phyloP scores from a whole-genome alignment of 78 protist genomes.

The Polysphondylium violaceum region DNA sequence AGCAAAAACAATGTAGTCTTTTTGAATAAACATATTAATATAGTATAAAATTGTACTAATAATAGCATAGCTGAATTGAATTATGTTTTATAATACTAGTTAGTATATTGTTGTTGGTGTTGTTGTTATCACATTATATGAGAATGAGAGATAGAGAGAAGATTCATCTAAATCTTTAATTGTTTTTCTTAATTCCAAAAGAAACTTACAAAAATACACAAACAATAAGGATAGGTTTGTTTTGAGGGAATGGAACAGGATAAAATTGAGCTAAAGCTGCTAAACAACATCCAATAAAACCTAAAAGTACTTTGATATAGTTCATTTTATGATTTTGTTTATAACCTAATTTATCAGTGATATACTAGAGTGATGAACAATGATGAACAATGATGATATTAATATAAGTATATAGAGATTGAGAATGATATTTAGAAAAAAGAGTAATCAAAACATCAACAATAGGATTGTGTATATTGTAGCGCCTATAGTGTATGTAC shows the following conservation, averaged over 20 bases:
- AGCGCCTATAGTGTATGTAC: not conserved
- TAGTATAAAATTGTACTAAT: slow-evolving; percentile 35
- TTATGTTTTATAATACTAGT: not conserved
- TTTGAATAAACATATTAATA: slow-evolving; percentile 62
- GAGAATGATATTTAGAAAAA: too few species aligned
- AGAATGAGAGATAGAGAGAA: not conserved
- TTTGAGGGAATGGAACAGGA: slow-evolving; percentile 75
- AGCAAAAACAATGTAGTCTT: slow-evolving; percentile 47
- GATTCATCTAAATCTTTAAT: not conserved
- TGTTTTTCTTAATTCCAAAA: not conserved
- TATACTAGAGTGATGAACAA: slow-evolving; percentile 2
- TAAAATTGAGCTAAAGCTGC: slow-evolving; percentile 68
- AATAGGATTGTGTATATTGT: too few species aligned
- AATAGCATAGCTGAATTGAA: slow-evolving; percentile 13
- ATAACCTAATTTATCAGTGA: slow-evolving; percentile 12
- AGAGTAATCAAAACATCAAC: too few species aligned
- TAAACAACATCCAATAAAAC: slow-evolving; percentile 51
- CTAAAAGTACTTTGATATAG: slow-evolving; percentile 39
- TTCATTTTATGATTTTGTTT: slow-evolving; percentile 48
- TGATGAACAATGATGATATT: not conserved
- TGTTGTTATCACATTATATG: not conserved
- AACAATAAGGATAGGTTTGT: slow-evolving; percentile 62
- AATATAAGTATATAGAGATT: not conserved
- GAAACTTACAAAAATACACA: slow-evolving; percentile 61
- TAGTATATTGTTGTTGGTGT: not conserved